A percentile compares a stretch with the other conserved stretches of the same genome.
phyloP scores from a whole-genome alignment of 2,329 filamentous ascomycete species.

The Pseudopithomyces maydicus region DNA sequence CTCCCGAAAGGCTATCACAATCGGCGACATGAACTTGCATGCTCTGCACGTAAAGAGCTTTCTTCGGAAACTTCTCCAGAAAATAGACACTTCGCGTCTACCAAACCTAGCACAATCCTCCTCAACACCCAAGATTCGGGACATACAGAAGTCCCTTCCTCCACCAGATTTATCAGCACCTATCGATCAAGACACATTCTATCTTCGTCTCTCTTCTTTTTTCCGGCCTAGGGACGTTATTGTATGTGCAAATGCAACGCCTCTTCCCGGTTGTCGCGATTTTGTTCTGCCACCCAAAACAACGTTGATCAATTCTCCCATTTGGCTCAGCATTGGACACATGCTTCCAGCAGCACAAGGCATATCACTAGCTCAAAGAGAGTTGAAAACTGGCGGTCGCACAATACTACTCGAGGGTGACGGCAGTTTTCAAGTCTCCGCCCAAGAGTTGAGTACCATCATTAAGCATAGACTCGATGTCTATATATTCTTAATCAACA shows the following conservation, averaged over 20 bases:
- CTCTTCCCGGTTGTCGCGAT: conserved; percentile 28
- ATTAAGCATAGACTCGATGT: conserved; percentile 39
- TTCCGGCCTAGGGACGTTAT: conserved; percentile 60
- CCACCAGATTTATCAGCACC: conserved; percentile 19
- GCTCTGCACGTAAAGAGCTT: conserved; percentile 41
- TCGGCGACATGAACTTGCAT: conserved; percentile 39
- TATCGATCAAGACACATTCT: conserved; percentile 59
- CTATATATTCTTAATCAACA: conserved; percentile 43
- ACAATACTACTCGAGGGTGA: conserved; percentile 44
- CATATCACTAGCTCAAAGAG: conserved; percentile 48
- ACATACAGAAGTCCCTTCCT: conserved; percentile 6
- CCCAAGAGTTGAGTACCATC: conserved; percentile 45
- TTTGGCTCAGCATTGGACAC: conserved; percentile 66
- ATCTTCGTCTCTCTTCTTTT: conserved; percentile 53
- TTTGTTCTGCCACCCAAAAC: conserved; percentile 37
- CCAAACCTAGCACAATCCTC: not conserved
- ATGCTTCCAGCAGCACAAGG: conserved; percentile 64
- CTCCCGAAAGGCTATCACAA: conserved; percentile 37
- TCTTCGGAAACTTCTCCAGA: conserved; percentile 10
- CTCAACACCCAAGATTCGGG: not conserved
- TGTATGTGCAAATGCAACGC: conserved; percentile 63
- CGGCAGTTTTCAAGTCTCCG: conserved; percentile 45
- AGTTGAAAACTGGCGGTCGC: conserved; percentile 21
- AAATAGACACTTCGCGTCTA: conserved; percentile 7
- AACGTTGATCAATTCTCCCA: conserved; percentile 57